Base-by-base conservation (phyloP, 495 filamentous ascomycete species). In the Hypoxylon fragiforme region DNA sequence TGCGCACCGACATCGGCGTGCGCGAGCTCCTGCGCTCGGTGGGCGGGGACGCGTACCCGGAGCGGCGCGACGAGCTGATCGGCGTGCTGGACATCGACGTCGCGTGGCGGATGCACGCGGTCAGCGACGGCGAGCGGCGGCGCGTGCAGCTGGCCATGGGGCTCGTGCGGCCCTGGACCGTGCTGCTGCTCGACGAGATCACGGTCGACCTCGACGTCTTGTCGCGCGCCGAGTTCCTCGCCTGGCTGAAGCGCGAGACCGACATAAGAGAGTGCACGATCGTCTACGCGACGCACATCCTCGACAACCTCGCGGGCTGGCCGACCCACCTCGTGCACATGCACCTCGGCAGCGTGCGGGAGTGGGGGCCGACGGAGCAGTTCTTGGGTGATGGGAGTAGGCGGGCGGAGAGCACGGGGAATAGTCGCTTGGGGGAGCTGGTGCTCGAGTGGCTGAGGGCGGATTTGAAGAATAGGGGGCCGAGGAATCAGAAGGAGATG, bases 71-170 rank as follows among this genome's bases (percentile, higher is more conserved):
- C 67, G 87, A 96, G 74, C 76, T 99, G 21, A 81, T 97, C 24
- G 65, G 71, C 0, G 92, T 99, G 55, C 80, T 99, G 31, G 94
- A 99, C 63, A 90, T 99, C 58, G 94, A 99, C 64, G 74, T 89
- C 0, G 70, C 73, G 44, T 99, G 94, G 94, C 85, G 90, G 47
- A 92, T 99, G 90, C 91, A 97, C 61, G 87, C 90, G 18, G 91
- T 97, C 9, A 86, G 81, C 2, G 94, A 99, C 62, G 94, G 94
- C 14, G 94, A 99, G 74, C 73, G 94, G 3, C 77, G 94, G 1
- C 78, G 94, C 11, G 94, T 99, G 16, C 94, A 99, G 76, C 74
- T 99, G 16, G 90, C 91, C 12, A 97, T 99, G 94, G 94, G 94
- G 0, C 71, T 99, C 32, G 74, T 99, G 13, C 78, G 92, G n/a